phyloP scores from a whole-genome alignment of 2,329 filamentous ascomycete species.

The Claviceps sp. region DNA sequence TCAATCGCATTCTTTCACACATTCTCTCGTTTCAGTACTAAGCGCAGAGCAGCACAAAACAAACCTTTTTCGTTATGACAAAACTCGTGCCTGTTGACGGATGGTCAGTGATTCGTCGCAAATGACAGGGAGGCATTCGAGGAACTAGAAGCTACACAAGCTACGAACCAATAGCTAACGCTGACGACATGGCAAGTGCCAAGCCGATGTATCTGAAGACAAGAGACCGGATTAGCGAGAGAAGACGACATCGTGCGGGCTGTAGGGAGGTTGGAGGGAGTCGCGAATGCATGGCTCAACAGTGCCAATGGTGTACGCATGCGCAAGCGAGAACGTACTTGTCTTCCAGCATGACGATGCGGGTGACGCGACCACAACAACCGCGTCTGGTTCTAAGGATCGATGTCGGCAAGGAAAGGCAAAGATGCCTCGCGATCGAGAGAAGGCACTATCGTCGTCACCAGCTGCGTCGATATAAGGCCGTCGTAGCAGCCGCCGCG shows the following conservation, averaged over 20 bases:
- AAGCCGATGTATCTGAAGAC: conserved; percentile 60
- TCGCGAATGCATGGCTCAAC: neutral
- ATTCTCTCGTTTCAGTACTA: neutral
- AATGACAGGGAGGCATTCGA: no score
- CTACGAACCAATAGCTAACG: conserved; percentile 58
- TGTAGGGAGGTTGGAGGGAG: neutral
- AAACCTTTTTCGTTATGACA: conserved; percentile 90
- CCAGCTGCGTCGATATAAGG: neutral
- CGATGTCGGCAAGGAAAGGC: neutral
- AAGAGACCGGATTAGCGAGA: neutral
- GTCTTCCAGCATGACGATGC: conserved; percentile 22
- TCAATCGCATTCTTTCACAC: neutral
- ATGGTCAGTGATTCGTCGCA: conserved; percentile 10
- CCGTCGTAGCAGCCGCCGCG: neutral
- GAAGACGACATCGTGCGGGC: neutral
- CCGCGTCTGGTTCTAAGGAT: neutral
- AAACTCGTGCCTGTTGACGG: conserved; percentile 67
- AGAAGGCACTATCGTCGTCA: neutral
- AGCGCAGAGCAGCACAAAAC: conserved; percentile 20
- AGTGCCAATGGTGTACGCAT: neutral
- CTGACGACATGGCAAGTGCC: conserved; percentile 60
- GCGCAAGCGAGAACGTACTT: conserved; percentile 18
- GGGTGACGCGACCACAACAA: neutral
- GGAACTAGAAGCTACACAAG: neutral
- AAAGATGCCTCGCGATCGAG: neutral